phyloP scores from a whole-genome alignment of 2,329 filamentous ascomycete genomes.

The Tolypocladium cylindrosporum region DNA sequence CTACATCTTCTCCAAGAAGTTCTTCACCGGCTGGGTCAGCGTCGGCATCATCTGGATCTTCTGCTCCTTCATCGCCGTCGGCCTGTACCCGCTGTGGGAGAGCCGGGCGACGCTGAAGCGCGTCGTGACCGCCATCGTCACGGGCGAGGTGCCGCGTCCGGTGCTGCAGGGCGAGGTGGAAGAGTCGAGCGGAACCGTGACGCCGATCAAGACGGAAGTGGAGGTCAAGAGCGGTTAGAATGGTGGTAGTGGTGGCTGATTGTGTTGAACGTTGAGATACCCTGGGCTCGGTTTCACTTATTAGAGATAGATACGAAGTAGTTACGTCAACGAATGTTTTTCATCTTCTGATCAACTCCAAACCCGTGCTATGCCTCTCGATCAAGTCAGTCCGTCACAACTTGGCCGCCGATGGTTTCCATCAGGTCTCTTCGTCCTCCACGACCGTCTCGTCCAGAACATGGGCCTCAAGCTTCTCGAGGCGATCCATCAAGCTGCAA shows the following conservation, averaged over 20 bases:
- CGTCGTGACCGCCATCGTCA: constrained; percentile 9
- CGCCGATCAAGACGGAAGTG: constrained; percentile 1
- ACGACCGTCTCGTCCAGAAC: too few species aligned
- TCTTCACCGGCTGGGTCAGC: constrained; percentile 67
- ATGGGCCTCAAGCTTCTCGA: too few species aligned
- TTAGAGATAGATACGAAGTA: too few species aligned
- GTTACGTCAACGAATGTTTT: too few species aligned
- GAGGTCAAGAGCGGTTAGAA: not conserved
- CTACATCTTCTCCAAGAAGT: constrained; percentile 51
- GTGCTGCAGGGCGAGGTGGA: not conserved
- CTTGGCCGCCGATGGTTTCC: too few species aligned
- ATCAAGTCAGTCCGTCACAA: too few species aligned
- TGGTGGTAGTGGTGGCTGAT: not conserved
- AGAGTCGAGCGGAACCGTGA: constrained; percentile 2
- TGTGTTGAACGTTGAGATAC: not conserved
- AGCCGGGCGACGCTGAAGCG: constrained; percentile 48
- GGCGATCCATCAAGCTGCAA: too few species aligned
- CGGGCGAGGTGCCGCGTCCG: constrained; percentile 3
- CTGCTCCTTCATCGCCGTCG: constrained; percentile 60
- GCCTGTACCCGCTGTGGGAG: constrained; percentile 73
- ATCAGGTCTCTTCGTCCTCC: too few species aligned
- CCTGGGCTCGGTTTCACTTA: not conserved
- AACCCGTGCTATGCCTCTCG: too few species aligned
- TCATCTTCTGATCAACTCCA: too few species aligned
- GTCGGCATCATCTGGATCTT: constrained; percentile 67